Evolutionary conservation across 208 protist genomes (phyloP), one percentile per base, ranked within the genome.

Genomic region (Crithidia mellificae): DNA sequence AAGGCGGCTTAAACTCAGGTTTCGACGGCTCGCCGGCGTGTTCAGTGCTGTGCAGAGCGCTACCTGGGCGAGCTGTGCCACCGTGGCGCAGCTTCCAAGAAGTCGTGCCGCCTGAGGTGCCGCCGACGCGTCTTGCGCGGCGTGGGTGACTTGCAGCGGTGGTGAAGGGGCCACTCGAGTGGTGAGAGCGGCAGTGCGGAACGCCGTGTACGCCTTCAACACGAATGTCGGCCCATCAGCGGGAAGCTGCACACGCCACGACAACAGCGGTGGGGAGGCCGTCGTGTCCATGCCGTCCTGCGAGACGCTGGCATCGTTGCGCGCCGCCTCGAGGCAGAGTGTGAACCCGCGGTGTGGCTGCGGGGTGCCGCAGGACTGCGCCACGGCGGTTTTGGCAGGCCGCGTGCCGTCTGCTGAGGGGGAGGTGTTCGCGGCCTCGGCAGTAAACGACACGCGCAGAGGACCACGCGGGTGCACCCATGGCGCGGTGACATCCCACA

Each of bases 381-480:
- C n/a, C n/a, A n/a, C n/a, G n/a, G n/a, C n/a, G n/a, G n/a, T n/a
- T n/a, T n/a, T n/a, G n/a, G n/a, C n/a, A n/a, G n/a, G n/a, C n/a
- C n/a, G n/a, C n/a, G n/a, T n/a, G 30, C 25, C 6, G 8, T 3
- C 49, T 32, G 49, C n/a, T n/a, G n/a, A n/a, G n/a, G n/a, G n/a
- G n/a, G n/a, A 15, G 20, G 15, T 19, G 14, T 1, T 6, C 25
- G 17, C 22, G 2, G n/a, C 25, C 5, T 61, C 38, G 11, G 22
- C 32, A 3, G 49, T 61, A 14, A 74, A 41, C 32, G 51, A 56
- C 30, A 34, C 44, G 12, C 30, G 38, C 12, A 74, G 53, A 2
- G 57, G 41, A 1, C 53, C 50, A 25, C 34, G 15, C 11, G 61
- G 34, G 30, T 47, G 15, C 36, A 74, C n/a, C 69, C 69, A 74